Base-by-base conservation (phyloP, 1,139 yeast species). In the Geotrichum candidum region DNA sequence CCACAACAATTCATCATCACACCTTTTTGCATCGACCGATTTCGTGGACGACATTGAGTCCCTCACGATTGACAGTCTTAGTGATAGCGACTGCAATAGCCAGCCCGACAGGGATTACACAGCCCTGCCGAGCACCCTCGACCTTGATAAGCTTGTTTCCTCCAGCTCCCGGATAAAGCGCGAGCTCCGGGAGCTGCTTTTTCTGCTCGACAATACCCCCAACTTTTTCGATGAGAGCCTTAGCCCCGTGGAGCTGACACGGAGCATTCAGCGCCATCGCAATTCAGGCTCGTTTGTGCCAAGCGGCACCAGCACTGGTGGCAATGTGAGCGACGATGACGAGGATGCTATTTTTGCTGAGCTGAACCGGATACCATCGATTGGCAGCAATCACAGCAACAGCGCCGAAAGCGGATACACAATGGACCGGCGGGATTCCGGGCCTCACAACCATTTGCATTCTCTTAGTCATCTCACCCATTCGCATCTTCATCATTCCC, bases 191-290 rank as follows among this genome's bases (percentile, higher is more conserved):
- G 55, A 56, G 23, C 52, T 60, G 1, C 29, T 56, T 13, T 60
- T 60, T 18, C 53, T 60, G 60, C 55, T 60, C 7, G 62, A 60
- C 53, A 60, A 60, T 53, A 55, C 46, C 10, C 62, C 62, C 22
- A 50, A 56, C 48, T 60, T 33, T 38, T 35, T 60, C 1, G 54
- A 35, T n/a, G 57, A 60, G 22, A 59, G 62, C 6, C 57, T 58
- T 4, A 46, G 52, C 25, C 52, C 62, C 15, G 33, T 53, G 29
- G 59, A 55, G 31, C 52, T 55, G 50, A 53, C 53, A 13, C 56
- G 53, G 3, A 60, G 59, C 53, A 60, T 60, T 11, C 62, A 56
- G 46, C 54, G 60, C n/a, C 62, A 60, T 38, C 46, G 38, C n/a
- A 46, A 27, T 11, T 56, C 62, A 15, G 50, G 54, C n/a, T 57